Evolutionary conservation across 345 rosid genomes (phyloP), one percentile per base, ranked within the genome.

Genomic region (Ceriops decandra): DNA sequence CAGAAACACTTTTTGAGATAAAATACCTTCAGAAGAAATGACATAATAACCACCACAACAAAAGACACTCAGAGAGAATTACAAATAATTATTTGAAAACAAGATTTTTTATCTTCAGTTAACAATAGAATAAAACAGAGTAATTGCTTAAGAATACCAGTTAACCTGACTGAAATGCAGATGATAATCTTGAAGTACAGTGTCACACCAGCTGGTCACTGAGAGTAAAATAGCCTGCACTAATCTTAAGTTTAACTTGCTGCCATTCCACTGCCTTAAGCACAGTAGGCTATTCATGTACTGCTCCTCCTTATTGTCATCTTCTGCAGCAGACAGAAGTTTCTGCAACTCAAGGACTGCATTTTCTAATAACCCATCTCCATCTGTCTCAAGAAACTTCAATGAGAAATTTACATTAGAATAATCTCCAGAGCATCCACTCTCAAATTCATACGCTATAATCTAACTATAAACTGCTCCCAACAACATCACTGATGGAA

Each of bases 321-420:
- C 77, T 56, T 73, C 83, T 76, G 81, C 85, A 69, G 72, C 64
- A 52, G 76, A 66, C 47, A 80, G 47, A 77, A 82, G 79, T 78
- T 82, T 85, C 70, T 85, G 86, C 74, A 95, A 79, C 86, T 85
- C 85, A 66, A 64, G 71, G 76, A 79, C 79, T 54, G 91, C 83
- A 52, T 76, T 80, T 47, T 87, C 89, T 58, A 95, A 80, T 68
- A 95, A 90, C 66, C 70, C 66, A 58, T 84, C 83, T 75, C 85
- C 96, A 63, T 80, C 87, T 79, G 97, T 91, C 72, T 66, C 79
- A 66, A 82, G 81, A 84, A 88, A 95, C 99, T 95, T 85, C 81
- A 80, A 74, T 26, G 57, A 32, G 68, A 62, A 72, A 71, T 7
- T 36, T 35, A 31, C n/a, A 62, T 80, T 51, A 77, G 72, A 68